Base-by-base conservation (phyloP, 2,329 filamentous ascomycete genomes). In the Drechmeria coniospora region DNA sequence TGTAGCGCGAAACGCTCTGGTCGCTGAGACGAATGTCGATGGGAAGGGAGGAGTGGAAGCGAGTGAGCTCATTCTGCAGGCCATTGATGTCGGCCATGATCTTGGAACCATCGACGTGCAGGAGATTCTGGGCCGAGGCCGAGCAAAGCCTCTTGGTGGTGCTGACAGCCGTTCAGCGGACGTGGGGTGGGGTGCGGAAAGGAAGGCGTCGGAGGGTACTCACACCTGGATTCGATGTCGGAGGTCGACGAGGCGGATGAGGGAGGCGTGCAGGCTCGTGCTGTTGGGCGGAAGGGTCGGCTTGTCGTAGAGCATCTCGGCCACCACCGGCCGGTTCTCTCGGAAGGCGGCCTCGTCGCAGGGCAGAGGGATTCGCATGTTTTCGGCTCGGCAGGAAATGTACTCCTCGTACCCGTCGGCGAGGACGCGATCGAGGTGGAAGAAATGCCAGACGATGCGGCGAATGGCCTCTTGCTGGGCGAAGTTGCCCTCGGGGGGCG, bases 371-470 rank as follows among this genome's bases (percentile, higher is more conserved):
- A 57, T 49, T 32, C 48, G 50, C 50, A 57, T 54, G 18, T 47
- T 48, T 10, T 55, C 47, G 5, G 49, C 44, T 8, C 49, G 45
- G 18, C 49, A 50, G 9, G 44, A 43, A 13, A 57, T 46, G 31
- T 57, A 56, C 26, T 55, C 53, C 15, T 56, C 53, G 25, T 54
- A 57, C 2, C 54, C 54, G 2, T 48, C 52, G 2, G 54, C 52
- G 8, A 57, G 42, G 15, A 53, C 34, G 6, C 54, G 47, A 27
- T 57, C 54, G 24, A 56, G 36, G 24, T 50, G 39, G 31, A 54
- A 57, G 22, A 56, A 38, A 20, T 51, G 47, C 54, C 54, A 58
- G 3, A 47, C 51, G 14, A 54, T 41, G 6, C 54, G 47, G 15
- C 54, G 44, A 10, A 49, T 35, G 5, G 37, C 46, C 34, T 58